phyloP scores from a whole-genome alignment of 306 rosid species.

The Lablab purpureus region DNA sequence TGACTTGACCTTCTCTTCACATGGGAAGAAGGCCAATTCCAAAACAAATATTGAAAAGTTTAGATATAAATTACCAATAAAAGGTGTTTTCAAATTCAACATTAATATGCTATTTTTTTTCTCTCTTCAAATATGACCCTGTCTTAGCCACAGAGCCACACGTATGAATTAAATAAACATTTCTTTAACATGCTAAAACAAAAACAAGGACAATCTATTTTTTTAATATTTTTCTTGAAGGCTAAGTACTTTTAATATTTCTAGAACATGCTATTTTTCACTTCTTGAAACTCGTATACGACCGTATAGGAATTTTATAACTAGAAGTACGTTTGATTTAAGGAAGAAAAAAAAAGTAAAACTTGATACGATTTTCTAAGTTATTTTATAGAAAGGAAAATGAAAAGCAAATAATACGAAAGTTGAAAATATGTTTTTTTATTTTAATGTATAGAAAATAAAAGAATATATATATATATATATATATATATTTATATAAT shows the following conservation, averaged over 20 bases:
- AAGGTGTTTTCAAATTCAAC: background rate
- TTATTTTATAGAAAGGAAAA: background rate
- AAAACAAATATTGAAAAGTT: background rate
- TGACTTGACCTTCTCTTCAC: background rate
- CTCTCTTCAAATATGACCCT: background rate
- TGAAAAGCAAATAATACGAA: no score
- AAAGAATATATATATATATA: no score
- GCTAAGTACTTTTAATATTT: background rate
- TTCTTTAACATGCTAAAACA: background rate
- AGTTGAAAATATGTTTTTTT: no score
- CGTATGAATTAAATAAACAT: background rate
- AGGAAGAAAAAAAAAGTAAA: background rate
- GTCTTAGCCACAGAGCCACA: background rate
- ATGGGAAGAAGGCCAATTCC: slow-evolving; percentile 3
- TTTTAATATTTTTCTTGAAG: no score
- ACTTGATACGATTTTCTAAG: background rate
- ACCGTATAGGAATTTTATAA: background rate
- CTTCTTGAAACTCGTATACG: background rate
- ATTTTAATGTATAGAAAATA: no score
- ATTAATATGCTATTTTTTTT: background rate
- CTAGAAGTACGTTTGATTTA: background rate
- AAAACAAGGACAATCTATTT: background rate
- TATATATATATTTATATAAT: no score
- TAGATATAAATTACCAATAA: background rate
- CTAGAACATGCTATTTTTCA: background rate